phyloP scores from a whole-genome alignment of 306 rosid genomes.

The Mimosa pudica region DNA sequence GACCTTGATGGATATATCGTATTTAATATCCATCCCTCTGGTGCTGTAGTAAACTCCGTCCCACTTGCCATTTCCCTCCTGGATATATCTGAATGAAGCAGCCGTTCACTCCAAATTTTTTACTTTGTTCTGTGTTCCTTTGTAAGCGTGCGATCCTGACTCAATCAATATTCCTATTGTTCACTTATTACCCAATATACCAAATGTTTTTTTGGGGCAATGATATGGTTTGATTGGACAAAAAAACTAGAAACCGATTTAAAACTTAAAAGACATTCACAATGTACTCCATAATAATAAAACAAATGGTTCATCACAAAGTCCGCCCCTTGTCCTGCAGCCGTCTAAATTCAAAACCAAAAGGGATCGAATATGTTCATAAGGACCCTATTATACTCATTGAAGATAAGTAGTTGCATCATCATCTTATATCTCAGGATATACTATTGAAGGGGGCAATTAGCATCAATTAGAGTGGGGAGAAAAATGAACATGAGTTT shows the following conservation, averaged over 20 bases:
- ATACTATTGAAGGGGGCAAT: background rate
- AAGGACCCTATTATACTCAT: background rate
- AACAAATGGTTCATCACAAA: background rate
- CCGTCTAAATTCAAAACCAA: background rate
- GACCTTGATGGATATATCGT: background rate
- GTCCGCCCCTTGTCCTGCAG: background rate
- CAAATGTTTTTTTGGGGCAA: background rate
- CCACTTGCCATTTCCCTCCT: background rate
- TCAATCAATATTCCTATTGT: background rate
- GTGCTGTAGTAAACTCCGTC: constrained; percentile 31
- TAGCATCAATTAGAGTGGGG: background rate
- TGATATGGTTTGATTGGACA: constrained; percentile 6
- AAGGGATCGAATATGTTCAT: background rate
- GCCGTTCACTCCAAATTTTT: constrained; percentile 5
- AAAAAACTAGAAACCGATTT: background rate
- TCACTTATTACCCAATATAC: background rate
- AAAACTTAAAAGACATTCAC: background rate
- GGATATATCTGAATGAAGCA: background rate
- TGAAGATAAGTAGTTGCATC: background rate
- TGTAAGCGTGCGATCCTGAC: background rate
- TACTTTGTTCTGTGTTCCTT: background rate
- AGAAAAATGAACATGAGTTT: background rate
- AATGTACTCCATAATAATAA: background rate
- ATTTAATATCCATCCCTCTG: background rate
- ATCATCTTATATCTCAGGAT: background rate